phyloP scores from a whole-genome alignment of 2,329 filamentous ascomycete species.

The Pseudogymnoascus sp. region DNA sequence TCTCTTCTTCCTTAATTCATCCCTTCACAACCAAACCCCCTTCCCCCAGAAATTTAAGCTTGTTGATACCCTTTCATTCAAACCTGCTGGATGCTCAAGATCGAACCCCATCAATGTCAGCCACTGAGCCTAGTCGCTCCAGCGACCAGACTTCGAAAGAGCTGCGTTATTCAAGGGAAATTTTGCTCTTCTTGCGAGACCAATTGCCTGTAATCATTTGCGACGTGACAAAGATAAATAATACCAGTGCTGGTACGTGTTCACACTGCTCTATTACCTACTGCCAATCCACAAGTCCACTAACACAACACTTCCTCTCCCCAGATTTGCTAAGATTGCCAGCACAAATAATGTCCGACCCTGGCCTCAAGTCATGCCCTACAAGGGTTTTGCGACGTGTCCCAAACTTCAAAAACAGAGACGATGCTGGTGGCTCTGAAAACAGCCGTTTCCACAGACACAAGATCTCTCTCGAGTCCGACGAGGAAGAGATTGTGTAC shows the following conservation, averaged over 20 bases:
- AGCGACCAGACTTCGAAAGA: neutral
- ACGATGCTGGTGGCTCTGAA: neutral
- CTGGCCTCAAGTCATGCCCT: neutral
- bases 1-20: conserved; percentile 3
- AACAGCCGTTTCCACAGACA: neutral
- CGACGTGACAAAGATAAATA: conserved; percentile 3
- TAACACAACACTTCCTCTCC: neutral
- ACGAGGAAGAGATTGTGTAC: conserved; percentile 11
- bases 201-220: conserved; percentile 9
- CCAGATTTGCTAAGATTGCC: neutral
- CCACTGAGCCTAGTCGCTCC: neutral
- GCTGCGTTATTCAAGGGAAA: neutral
- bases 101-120: conserved; percentile 4
- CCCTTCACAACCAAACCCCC: neutral
- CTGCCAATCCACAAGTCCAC: neutral
- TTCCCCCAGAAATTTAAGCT: conserved; percentile 3
- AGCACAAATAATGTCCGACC: neutral
- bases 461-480: conserved; percentile 12
- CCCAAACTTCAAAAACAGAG: neutral
- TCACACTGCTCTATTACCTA: neutral
- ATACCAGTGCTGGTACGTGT: neutral
- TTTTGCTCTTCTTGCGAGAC: conserved; percentile 3
- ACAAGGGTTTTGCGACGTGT: conserved; percentile 1
- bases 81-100: conserved; percentile 1
- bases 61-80: conserved; percentile 1